These are phyloP conservation scores for Cordyceps militaris DNA, from an alignment of 2,329 filamentous ascomycete genomes.

Conservation along the genomic window DNA sequence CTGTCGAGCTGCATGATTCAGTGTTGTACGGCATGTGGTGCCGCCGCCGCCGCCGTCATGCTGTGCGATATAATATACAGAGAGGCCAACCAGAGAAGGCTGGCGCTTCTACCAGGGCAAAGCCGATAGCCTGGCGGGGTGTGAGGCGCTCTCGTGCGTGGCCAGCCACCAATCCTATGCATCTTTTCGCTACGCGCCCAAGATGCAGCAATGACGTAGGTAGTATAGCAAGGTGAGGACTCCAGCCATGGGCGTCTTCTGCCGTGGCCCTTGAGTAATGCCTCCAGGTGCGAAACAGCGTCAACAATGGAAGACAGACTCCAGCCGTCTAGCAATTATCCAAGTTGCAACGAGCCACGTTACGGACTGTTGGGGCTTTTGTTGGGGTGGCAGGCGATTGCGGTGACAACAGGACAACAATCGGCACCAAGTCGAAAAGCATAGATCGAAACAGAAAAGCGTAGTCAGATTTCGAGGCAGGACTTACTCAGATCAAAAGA, in stretches of 20 bases:
- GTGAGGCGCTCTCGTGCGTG: not conserved
- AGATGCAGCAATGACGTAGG: slow-evolving; percentile 3
- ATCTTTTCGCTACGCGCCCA: slow-evolving; percentile 1
- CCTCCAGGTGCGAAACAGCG: not conserved
- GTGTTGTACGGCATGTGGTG: not conserved
- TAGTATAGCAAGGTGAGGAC: not conserved
- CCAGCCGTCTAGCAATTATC: not conserved
- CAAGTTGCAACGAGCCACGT: not conserved
- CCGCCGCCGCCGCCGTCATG: not conserved
- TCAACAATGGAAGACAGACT: not conserved
- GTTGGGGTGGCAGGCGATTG: not conserved
- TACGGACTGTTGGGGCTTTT: not conserved
- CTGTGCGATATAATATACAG: not conserved
- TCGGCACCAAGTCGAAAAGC: not conserved
- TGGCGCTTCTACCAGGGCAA: not conserved
- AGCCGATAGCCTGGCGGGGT: not conserved
- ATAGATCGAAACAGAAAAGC: not conserved
- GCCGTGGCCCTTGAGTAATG: not conserved
- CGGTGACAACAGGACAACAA: not conserved
- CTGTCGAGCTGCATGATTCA: slow-evolving; percentile 1
- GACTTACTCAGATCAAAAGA: not conserved
- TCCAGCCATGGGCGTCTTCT: not conserved
- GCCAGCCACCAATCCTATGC: not conserved
- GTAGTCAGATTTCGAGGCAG: not conserved
- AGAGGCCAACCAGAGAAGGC: not conserved